phyloP scores from a whole-genome alignment of 108 stramenopile genomes.

The Parietichytrium sp. region DNA sequence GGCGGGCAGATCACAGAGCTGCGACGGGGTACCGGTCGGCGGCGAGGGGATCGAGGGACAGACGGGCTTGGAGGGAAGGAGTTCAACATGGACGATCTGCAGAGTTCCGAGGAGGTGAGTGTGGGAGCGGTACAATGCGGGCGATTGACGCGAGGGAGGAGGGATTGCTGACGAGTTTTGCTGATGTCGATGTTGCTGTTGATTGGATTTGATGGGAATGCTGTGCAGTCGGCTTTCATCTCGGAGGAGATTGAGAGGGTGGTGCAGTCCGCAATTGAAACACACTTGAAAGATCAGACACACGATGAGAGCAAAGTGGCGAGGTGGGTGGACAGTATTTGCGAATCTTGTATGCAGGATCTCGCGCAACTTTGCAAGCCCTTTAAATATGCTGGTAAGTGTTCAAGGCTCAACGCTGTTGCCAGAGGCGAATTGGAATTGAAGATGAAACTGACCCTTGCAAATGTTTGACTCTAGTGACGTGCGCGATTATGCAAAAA shows the following conservation, averaged over 20 bases:
- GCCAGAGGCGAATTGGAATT: too few relatives aligned
- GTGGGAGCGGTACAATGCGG: too few relatives aligned
- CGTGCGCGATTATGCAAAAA: constrained; percentile 47
- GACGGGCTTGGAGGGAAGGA: too few relatives aligned
- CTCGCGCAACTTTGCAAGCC: constrained; percentile 41
- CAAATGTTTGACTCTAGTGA: background rate
- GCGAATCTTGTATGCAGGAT: constrained; percentile 30
- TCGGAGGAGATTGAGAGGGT: constrained; percentile 41
- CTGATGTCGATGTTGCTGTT: background rate
- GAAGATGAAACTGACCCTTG: too few relatives aligned
- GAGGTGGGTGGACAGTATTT: constrained; percentile 42
- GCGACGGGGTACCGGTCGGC: too few relatives aligned
- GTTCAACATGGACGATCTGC: constrained; percentile 26
- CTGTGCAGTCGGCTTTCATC: constrained; percentile 29
- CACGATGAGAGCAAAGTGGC: constrained; percentile 43
- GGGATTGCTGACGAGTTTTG: background rate
- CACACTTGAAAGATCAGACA: constrained; percentile 13
- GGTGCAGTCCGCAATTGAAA: background rate
- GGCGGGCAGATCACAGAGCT: too few relatives aligned
- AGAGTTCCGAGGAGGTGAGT: constrained; percentile 30
- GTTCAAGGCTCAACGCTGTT: background rate
- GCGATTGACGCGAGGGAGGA: background rate
- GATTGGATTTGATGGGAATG: background rate
- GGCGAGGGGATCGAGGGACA: too few relatives aligned
- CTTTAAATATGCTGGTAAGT: constrained; percentile 42